Percentiles rank a stretch among this genome's conserved stretches.
phyloP scores from a whole-genome alignment of 805 yeast genomes.

The Teunomyces barrocoloradensis region DNA sequence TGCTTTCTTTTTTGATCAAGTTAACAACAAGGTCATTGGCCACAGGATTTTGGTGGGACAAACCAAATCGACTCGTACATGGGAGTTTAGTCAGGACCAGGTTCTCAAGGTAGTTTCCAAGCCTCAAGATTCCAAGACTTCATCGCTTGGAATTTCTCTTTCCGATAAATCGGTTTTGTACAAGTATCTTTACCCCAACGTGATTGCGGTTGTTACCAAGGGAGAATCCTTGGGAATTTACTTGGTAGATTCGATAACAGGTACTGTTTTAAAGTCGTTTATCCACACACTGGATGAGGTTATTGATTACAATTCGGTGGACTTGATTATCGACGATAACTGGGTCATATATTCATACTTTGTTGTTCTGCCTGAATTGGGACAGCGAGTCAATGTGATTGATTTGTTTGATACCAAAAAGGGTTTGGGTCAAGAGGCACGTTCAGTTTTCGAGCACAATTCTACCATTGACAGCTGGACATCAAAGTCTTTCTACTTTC shows the following conservation, averaged over 20 bases:
- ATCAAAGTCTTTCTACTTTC: constrained; percentile 58
- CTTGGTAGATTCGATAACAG: constrained; percentile 68
- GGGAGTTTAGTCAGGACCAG: constrained; percentile 27
- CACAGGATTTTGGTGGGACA: constrained; percentile 15
- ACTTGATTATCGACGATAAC: constrained; percentile 71
- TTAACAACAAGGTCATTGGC: constrained; percentile 16
- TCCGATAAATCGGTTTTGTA: constrained; percentile 73
- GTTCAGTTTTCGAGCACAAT: constrained; percentile 33
- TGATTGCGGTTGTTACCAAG: constrained; percentile 48
- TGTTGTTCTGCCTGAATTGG: constrained; percentile 47
- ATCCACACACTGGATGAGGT: constrained; percentile 40
- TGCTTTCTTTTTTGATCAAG: constrained; percentile 14
- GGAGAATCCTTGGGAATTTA: constrained; percentile 39
- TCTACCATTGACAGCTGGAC: constrained; percentile 46
- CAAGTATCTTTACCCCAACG: constrained; percentile 77
- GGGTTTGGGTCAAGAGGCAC: constrained; percentile 42
- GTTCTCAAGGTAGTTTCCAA: constrained; percentile 18
- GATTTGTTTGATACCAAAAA: constrained; percentile 71
- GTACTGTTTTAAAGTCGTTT: constrained; percentile 50
- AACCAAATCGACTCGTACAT: constrained; percentile 19
- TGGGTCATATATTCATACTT: constrained; percentile 74
- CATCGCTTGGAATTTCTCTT: constrained; percentile 65
- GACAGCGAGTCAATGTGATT: constrained; percentile 60
- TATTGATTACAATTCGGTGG: constrained; percentile 40
- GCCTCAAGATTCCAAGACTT: constrained; percentile 21